Evolutionary conservation across 164 flowering plant species (phyloP).

Genomic region (Berberis vulgaris): DNA sequence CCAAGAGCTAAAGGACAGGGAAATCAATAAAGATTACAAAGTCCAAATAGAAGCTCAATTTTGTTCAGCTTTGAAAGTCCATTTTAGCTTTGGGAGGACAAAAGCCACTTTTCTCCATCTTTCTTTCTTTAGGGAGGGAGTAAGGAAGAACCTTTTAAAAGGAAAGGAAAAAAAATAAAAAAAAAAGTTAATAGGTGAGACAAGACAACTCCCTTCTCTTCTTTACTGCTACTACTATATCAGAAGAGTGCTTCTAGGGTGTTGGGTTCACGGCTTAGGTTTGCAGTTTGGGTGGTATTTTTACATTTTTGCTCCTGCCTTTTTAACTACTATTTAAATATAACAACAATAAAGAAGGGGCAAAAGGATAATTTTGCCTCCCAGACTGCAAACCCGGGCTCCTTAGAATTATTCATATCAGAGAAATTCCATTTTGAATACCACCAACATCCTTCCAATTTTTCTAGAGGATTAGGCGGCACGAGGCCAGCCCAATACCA

Average conservation of each 20-base stretch:
- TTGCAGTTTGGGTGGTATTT: neutral
- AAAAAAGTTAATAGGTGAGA: neutral
- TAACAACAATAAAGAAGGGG: too few relatives aligned
- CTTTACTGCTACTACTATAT: too few relatives aligned
- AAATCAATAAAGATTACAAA: neutral
- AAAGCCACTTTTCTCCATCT: constrained; percentile 5
- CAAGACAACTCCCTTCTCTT: neutral
- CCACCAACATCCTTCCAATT: too few relatives aligned
- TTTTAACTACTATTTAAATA: neutral
- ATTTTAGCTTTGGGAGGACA: constrained; percentile 5
- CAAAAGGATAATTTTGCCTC: too few relatives aligned
- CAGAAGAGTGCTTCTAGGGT: too few relatives aligned
- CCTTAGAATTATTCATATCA: too few relatives aligned
- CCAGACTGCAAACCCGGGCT: too few relatives aligned
- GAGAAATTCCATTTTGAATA: too few relatives aligned
- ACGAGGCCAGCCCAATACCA: too few relatives aligned
- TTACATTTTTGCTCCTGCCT: neutral
- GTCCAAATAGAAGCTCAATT: constrained; percentile 8
- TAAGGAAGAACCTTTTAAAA: too few relatives aligned
- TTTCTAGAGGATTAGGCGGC: too few relatives aligned
- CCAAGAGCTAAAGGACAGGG: constrained; percentile 4
- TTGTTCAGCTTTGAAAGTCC: neutral
- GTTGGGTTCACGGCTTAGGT: too few relatives aligned
- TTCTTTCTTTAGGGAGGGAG: neutral
- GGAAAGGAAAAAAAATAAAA: neutral